Evolutionary conservation across 345 rosid genomes (phyloP).

Genomic region (Geranium brycei): DNA sequence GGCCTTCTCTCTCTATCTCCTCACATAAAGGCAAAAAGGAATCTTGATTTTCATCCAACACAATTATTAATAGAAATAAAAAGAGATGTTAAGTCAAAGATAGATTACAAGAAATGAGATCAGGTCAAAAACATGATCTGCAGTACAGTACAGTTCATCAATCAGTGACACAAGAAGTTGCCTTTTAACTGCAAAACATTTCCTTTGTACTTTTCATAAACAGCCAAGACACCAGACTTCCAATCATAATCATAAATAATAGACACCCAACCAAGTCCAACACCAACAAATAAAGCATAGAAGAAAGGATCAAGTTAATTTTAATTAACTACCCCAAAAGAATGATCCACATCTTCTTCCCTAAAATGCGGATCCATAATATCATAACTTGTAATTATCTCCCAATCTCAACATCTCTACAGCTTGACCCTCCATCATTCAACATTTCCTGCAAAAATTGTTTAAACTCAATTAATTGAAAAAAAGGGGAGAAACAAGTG

Average conservation of each 20-base stretch:
- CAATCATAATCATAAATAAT: slow-evolving; percentile 1
- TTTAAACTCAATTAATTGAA: slow-evolving; percentile 1
- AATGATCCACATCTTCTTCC: slow-evolving; percentile 1
- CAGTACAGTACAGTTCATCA: neutral
- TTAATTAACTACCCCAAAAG: too few relatives aligned
- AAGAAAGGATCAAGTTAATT: slow-evolving; percentile 9
- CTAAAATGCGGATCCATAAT: slow-evolving; percentile 4
- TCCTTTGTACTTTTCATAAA: slow-evolving; percentile 23
- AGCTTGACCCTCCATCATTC: slow-evolving; percentile 41
- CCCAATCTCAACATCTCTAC: slow-evolving; percentile 43
- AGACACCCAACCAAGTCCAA: neutral
- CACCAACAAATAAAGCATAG: neutral
- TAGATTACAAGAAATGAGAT: too few relatives aligned
- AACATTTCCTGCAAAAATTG: slow-evolving; percentile 22
- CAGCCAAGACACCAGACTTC: slow-evolving; percentile 15
- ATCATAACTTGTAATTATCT: neutral
- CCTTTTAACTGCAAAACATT: slow-evolving; percentile 32
- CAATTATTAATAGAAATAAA: too few relatives aligned
- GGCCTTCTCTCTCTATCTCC: too few relatives aligned
- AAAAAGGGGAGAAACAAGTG: neutral
- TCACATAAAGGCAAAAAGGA: too few relatives aligned
- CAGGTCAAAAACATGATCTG: neutral
- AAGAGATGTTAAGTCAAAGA: too few relatives aligned
- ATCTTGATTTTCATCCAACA: too few relatives aligned
- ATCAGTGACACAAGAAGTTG: slow-evolving; percentile 3